phyloP scores from a whole-genome alignment of 768 basidiomycete species.

The Kwoniella sp. region DNA sequence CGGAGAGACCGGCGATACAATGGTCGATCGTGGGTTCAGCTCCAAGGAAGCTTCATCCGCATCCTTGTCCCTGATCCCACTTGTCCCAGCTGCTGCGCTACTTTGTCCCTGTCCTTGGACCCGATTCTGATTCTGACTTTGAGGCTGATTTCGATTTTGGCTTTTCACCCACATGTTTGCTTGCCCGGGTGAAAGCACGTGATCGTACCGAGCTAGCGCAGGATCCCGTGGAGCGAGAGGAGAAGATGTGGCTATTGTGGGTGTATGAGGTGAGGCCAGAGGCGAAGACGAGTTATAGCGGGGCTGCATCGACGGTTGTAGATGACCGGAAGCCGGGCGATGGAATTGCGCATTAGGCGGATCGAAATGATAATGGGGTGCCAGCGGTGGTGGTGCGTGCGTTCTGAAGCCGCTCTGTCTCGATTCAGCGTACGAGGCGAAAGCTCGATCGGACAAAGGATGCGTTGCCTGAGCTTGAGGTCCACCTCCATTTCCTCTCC shows the following conservation, averaged over 20 bases:
- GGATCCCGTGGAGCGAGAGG: background rate
- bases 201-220: background rate
- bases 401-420: background rate
- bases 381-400: background rate
- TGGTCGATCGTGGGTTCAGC: background rate
- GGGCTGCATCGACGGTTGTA: background rate
- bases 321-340: background rate
- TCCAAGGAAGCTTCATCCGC: conserved; percentile 16
- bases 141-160: background rate
- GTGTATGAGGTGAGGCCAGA: background rate
- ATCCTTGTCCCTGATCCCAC: background rate
- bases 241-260: background rate
- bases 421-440: background rate
- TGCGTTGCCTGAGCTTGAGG: background rate
- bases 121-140: background rate
- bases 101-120: background rate
- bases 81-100: background rate
- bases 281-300: background rate
- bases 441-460: background rate
- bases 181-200: background rate
- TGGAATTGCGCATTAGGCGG: background rate
- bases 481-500: background rate
- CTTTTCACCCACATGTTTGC: background rate
- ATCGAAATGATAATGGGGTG: background rate
- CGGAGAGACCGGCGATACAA: background rate